Conservation (phyloP, 225 moss, liverwort and hornwort genomes). For the Pleurozium schreberi region DNA sequence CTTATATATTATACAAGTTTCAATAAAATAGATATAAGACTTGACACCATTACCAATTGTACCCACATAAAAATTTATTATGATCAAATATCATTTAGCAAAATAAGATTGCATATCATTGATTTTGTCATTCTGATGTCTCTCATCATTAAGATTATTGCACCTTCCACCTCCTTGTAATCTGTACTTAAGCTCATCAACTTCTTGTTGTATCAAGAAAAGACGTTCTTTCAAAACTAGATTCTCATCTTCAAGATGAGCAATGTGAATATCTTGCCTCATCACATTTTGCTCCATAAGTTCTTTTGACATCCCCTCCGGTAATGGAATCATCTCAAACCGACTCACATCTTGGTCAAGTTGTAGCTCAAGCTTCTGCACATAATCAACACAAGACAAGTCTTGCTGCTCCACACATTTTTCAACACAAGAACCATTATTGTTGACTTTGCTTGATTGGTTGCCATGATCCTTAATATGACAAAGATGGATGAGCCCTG, state of each 20-base stretch:
- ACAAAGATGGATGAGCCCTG: slow-evolving; percentile 45
- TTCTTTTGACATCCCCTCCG: background rate
- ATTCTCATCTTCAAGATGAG: slow-evolving; percentile 23
- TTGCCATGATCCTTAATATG: slow-evolving; percentile 1
- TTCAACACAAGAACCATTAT: background rate
- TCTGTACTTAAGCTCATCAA: slow-evolving; percentile 9
- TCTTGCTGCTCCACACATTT: background rate
- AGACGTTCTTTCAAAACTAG: slow-evolving; percentile 19
- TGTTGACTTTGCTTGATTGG: background rate
- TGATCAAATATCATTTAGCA: background rate
- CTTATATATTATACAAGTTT: too few relatives aligned
- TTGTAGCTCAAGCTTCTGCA: slow-evolving; percentile 17
- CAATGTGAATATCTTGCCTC: slow-evolving; percentile 15
- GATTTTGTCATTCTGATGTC: background rate
- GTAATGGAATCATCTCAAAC: slow-evolving; percentile 7
- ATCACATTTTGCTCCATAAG: background rate
- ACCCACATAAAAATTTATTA: background rate
- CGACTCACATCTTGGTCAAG: slow-evolving; percentile 12
- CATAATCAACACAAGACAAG: background rate
- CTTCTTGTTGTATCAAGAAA: slow-evolving; percentile 17
- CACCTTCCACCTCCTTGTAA: background rate
- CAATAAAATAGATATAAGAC: background rate
- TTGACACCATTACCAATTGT: background rate
- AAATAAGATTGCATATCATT: background rate
- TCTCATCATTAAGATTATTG: background rate